Evolutionary conservation across 129 eudicot species (phyloP).

Genomic region (Lactuca sativa): DNA sequence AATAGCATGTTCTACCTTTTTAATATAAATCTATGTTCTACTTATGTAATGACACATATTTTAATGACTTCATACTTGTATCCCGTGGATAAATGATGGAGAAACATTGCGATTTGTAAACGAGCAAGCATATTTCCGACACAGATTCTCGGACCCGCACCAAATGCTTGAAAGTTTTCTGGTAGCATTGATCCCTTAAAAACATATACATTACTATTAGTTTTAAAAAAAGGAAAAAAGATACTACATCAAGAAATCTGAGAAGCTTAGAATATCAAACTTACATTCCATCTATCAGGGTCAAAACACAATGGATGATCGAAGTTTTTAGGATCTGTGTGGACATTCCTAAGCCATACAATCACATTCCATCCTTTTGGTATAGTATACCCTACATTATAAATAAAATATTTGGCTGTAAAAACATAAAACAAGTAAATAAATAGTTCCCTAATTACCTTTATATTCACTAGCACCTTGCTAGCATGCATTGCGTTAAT

Average conservation of each 20-base stretch:
- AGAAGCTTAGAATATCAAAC: neutral
- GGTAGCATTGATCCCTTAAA: constrained; percentile 27
- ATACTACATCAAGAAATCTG: neutral
- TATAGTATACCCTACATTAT: constrained; percentile 35
- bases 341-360: constrained; percentile 41
- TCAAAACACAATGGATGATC: constrained; percentile 45
- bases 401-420: neutral
- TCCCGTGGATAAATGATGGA: constrained; percentile 42
- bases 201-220: neutral
- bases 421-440: neutral
- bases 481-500: too few species aligned
- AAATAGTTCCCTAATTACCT: constrained; percentile 16
- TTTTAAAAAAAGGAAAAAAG: neutral
- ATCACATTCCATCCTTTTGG: constrained; percentile 52
- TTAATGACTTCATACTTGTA: constrained; percentile 26
- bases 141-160: constrained; percentile 45
- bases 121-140: constrained; percentile 54
- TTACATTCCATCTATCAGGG: constrained; percentile 61
- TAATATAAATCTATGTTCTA: neutral
- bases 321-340: constrained; percentile 46
- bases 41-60: neutral
- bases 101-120: constrained; percentile 43
- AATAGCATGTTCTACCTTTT: neutral
- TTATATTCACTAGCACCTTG: neutral
- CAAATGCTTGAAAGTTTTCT: constrained; percentile 40